phyloP scores from a whole-genome alignment of 2,329 filamentous ascomycete genomes.

The Aspergillus phoenicis region DNA sequence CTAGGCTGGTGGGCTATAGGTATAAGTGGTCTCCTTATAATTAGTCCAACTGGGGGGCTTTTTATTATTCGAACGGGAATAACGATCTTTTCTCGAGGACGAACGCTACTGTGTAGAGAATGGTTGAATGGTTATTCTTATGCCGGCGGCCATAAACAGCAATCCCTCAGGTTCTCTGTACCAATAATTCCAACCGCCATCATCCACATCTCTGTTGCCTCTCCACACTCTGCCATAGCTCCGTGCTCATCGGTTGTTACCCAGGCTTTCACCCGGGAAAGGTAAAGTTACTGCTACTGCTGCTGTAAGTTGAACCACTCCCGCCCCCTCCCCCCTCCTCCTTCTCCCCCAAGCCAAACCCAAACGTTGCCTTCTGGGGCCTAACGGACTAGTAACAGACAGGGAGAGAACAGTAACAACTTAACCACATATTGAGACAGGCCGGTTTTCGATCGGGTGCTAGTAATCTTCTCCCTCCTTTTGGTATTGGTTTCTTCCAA shows the following conservation, averaged over 20 bases:
- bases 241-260: slow-evolving; percentile 15
- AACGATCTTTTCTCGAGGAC: slow-evolving; percentile 2
- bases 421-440: slow-evolving; percentile 15
- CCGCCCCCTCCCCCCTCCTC: slow-evolving; percentile 15
- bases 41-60: neutral
- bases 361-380: slow-evolving; percentile 5
- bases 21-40: neutral
- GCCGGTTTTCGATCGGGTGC: slow-evolving; percentile 8
- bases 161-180: slow-evolving; percentile 22
- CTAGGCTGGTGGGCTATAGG: too few species aligned
- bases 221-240: slow-evolving; percentile 31
- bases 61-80: slow-evolving; percentile 5
- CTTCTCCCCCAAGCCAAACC: slow-evolving; percentile 8
- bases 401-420: slow-evolving; percentile 9
- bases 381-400: slow-evolving; percentile 2
- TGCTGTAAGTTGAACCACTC: slow-evolving; percentile 10
- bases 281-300: neutral
- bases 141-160: slow-evolving; percentile 31
- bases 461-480: slow-evolving; percentile 12
- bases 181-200: slow-evolving; percentile 22
- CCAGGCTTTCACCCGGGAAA: slow-evolving; percentile 11
- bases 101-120: slow-evolving; percentile 17
- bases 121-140: slow-evolving; percentile 15
- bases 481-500: slow-evolving; percentile 13
- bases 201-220: slow-evolving; percentile 22